A percentile compares a stretch with the other conserved stretches of the same genome.
phyloP scores from a whole-genome alignment of 768 basidiomycete genomes.

The Termitomyces sp. region DNA sequence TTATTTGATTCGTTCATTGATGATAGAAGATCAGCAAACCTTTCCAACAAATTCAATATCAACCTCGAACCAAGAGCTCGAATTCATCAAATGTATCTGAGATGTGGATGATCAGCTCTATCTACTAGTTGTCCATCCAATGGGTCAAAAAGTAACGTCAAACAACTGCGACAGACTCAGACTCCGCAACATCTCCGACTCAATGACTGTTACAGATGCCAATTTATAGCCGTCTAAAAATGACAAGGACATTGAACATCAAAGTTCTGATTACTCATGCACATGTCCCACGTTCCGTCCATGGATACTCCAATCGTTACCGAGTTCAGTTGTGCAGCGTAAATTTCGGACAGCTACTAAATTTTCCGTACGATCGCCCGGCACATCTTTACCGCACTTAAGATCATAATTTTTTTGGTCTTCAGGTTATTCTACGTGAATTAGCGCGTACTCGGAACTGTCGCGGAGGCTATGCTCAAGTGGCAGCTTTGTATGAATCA shows the following conservation, averaged over 20 bases:
- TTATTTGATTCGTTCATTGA: not conserved
- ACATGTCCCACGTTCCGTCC: not conserved
- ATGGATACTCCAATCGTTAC: not conserved
- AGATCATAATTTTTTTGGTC: not conserved
- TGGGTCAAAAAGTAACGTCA: too few relatives aligned
- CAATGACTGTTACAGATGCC: not conserved
- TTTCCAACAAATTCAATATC: not conserved
- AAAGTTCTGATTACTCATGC: not conserved
- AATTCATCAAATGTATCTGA: not conserved
- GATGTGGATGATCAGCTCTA: not conserved
- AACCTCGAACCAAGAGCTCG: not conserved
- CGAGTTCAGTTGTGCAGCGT: not conserved
- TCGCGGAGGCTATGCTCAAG: not conserved
- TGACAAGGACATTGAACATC: not conserved
- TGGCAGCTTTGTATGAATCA: not conserved
- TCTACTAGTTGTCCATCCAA: too few relatives aligned
- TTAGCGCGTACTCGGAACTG: not conserved
- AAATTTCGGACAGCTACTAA: not conserved
- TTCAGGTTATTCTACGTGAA: not conserved
- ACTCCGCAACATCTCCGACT: slow-evolving; percentile 10
- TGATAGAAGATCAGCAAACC: not conserved
- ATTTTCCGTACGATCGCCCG: not conserved
- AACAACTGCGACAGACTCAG: not conserved
- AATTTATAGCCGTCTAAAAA: not conserved
- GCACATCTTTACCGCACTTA: not conserved